Base-by-base conservation (phyloP, 192 early-diverging fungal genomes). In the Coemansia sp. region DNA sequence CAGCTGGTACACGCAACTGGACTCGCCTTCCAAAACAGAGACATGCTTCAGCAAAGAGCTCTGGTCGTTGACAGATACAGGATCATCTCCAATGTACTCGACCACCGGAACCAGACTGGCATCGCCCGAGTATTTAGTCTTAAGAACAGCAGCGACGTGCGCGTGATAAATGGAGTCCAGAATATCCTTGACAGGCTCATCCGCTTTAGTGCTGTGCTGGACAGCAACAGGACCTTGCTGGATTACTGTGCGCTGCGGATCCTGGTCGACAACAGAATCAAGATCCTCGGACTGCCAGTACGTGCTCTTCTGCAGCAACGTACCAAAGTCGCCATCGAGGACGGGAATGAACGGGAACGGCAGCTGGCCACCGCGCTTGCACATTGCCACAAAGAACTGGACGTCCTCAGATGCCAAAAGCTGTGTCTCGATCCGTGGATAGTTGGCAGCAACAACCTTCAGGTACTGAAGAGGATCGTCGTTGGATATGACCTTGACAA, bases 201-300 rank as follows among this genome's bases (percentile, higher is more conserved):
- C 86, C 7, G 87, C 88, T 26, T 77, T 74, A 45, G 79, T 89
- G 25, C 90, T 86, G 64, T 92, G 90, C 8, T 79, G 84, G 7
- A 83, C 93, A 34, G 95, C 91, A 16, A 92, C 86, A 12, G 93
- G 92, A 40, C 95, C 95, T 31, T 98, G 95, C 57, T 96, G 85
- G 66, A 96, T 94, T 59, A 85, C 86, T 6, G 88, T 88, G 63
- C 95, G 87, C 60, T 89, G 86, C 4, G 89, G 86, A 84, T 98
- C 95, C 70, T 91, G 87, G 55, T 85, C 93, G 15, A 92, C 83
- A 45, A 98, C 86, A 25, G 92, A 87, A 46, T 90, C 90, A 7
- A 96, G 72, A 51, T 95, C 86, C 65, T 96, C 95, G 0, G 91
- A 88, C 70, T 93, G 92, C 94, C 94, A 95, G 28, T 90, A 75